phyloP scores from a whole-genome alignment of 1,284 basidiomycete genomes.

The Heterobasidion annosum region DNA sequence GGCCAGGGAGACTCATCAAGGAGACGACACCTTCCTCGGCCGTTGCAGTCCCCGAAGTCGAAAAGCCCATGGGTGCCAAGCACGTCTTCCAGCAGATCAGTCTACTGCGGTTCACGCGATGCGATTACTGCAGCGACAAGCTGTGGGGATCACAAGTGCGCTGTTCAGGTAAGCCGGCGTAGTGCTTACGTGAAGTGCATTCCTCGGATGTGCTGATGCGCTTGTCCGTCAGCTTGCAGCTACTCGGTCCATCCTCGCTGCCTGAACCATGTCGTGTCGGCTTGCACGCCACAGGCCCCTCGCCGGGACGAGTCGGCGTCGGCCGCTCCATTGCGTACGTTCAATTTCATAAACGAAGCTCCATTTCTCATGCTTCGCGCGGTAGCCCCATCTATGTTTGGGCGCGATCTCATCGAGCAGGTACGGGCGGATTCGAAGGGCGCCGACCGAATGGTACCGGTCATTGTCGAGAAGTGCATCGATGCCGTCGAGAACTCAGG shows the following conservation, averaged over 20 bases:
- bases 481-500: constrained; percentile 83
- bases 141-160: constrained; percentile 96
- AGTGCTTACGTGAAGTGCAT: neutral
- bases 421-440: constrained; percentile 63
- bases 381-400: constrained; percentile 83
- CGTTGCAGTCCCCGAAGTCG: constrained; percentile 4
- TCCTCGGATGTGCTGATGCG: neutral
- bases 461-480: constrained; percentile 94
- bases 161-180: constrained; percentile 66
- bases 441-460: constrained; percentile 61
- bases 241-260: constrained; percentile 72
- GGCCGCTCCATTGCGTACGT: constrained; percentile 33
- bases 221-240: constrained; percentile 44
- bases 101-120: constrained; percentile 82
- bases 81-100: constrained; percentile 91
- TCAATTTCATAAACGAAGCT: neutral
- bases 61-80: constrained; percentile 40
- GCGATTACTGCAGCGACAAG: constrained; percentile 95
- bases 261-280: constrained; percentile 44
- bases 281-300: constrained; percentile 42
- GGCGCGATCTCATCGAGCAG: constrained; percentile 81
- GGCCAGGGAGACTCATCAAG: constrained; percentile 36
- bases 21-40: constrained; percentile 6
- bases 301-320: constrained; percentile 25
- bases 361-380: constrained; percentile 6